phyloP scores from a whole-genome alignment of 2,329 filamentous ascomycete species.

The Chalara sp. region DNA sequence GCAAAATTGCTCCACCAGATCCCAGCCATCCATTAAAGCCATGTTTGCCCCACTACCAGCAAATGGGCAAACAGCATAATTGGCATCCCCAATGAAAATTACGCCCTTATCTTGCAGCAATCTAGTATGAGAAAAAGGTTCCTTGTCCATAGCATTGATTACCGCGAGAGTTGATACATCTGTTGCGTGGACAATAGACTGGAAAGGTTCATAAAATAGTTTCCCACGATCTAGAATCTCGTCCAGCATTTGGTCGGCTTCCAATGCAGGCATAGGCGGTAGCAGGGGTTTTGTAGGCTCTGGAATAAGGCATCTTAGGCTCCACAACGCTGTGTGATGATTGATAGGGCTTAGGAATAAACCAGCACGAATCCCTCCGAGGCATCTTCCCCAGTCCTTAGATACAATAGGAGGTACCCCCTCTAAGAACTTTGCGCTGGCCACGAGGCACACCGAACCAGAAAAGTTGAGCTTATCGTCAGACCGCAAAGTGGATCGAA shows the following conservation, averaged over 20 bases:
- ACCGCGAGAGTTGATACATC: conserved; percentile 31
- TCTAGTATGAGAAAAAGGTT: conserved; percentile 32
- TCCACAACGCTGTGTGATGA: conserved; percentile 35
- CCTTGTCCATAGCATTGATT: conserved; percentile 38
- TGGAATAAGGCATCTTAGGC: conserved; percentile 30
- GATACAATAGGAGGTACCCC: conserved; percentile 30
- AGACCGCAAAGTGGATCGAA: conserved; percentile 33
- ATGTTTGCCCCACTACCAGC: conserved; percentile 42
- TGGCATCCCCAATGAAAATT: conserved; percentile 43
- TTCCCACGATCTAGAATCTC: conserved; percentile 28
- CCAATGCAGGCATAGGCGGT: conserved; percentile 9
- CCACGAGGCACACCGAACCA: conserved; percentile 33
- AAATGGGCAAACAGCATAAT: conserved; percentile 43
- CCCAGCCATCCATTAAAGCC: conserved; percentile 39
- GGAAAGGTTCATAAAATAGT: conserved; percentile 34
- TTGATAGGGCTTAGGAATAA: conserved; percentile 41
- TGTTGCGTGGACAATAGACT: conserved; percentile 32
- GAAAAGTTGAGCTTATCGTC: conserved; percentile 33
- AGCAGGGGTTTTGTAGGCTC: conserved; percentile 10
- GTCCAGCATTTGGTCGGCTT: conserved; percentile 26
- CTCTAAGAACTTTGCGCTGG: conserved; percentile 30
- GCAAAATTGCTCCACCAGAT: conserved; percentile 36
- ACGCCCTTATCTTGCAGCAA: conserved; percentile 17
- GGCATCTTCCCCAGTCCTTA: conserved; percentile 34
- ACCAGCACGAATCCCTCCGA: conserved; percentile 32